These are phyloP conservation scores for Westerdykella aurantiaca DNA, from an alignment of 2,329 filamentous ascomycete genomes.

Conservation along the genomic window DNA sequence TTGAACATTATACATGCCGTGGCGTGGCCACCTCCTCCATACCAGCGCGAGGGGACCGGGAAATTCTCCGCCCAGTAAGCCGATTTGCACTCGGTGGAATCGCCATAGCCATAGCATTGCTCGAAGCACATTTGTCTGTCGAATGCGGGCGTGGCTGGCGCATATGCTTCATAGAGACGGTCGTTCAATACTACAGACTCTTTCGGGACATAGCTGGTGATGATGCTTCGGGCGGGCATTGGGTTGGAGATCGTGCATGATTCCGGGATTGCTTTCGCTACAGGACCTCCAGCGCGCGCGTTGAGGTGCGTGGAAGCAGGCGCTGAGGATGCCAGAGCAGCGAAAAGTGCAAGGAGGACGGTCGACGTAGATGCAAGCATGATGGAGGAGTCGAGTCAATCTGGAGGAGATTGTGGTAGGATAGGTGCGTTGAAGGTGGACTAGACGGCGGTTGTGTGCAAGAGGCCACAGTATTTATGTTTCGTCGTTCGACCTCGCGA, in stretches of 20 bases:
- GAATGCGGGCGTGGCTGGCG: slow-evolving; percentile 21
- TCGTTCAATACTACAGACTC: slow-evolving; percentile 11
- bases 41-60: slow-evolving; percentile 30
- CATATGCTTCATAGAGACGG: slow-evolving; percentile 25
- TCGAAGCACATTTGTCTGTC: slow-evolving; percentile 31
- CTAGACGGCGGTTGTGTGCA: no score
- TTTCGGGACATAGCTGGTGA: slow-evolving; percentile 22
- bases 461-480: no score
- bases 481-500: no score
- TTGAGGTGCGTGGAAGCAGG: slow-evolving; percentile 5
- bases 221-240: slow-evolving; percentile 13
- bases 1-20: slow-evolving; percentile 37
- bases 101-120: slow-evolving; percentile 40
- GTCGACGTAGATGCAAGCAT: slow-evolving; percentile 6
- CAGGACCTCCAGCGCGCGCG: slow-evolving; percentile 33
- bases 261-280: slow-evolving; percentile 26
- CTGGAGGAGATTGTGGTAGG: no score
- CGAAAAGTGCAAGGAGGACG: slow-evolving; percentile 6
- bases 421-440: no score
- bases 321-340: slow-evolving; percentile 5
- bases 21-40: slow-evolving; percentile 27
- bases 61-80: slow-evolving; percentile 37
- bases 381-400: neutral
- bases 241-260: slow-evolving; percentile 33
- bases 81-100: slow-evolving; percentile 30